Base-by-base conservation (phyloP, 2,329 filamentous ascomycete species). In the Penicillium corylophilum region DNA sequence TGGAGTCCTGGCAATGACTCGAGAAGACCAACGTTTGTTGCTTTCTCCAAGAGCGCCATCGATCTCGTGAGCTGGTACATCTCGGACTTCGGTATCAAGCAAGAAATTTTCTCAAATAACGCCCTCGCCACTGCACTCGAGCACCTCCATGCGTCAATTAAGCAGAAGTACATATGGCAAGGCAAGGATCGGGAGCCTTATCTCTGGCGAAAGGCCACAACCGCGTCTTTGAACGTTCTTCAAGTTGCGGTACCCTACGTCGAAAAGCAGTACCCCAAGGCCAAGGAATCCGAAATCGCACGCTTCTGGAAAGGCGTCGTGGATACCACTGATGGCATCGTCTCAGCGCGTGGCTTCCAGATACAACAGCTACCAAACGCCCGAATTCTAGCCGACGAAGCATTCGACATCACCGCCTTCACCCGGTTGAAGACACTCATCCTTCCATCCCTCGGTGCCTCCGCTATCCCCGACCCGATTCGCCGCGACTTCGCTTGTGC, bases 1-100 rank as follows among this genome's bases (percentile, higher is more conserved):
- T 73, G 71, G 66, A 74, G 51, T 48, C 64, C 54, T 20, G 70
- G 54, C 49, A 73, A 57, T 49, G 70, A 68, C 59, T 68, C 62
- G 45, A 70, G 74, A 45, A 84, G 84, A 50, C 88, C 90, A 6
- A 95, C 90, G 0, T 97, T 91, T 66, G 85, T 99, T 49, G 93
- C 94, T 29, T 82, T 97, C 65, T 90, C 92, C 1, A 95, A 94
- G 69, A 83, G 83, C 18, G 85, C 87, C 52, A 94, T 96, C 80
- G 75, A 79, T 2, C 81, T 90, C 41, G 71, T 95, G 20, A 67
- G 64, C 43, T 74, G 71, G 71, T 75, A 75, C 50, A 61, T 74
- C 41, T 53, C 62, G 6, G 70, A 72, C 1, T 63, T 72, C 46
- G 72, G 71, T 1, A 72, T 74, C 46, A 83, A 88, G 22, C 65